These are phyloP conservation scores for Microbotryum saponariae DNA, from an alignment of 1,284 basidiomycete species.

Conservation along the genomic window DNA sequence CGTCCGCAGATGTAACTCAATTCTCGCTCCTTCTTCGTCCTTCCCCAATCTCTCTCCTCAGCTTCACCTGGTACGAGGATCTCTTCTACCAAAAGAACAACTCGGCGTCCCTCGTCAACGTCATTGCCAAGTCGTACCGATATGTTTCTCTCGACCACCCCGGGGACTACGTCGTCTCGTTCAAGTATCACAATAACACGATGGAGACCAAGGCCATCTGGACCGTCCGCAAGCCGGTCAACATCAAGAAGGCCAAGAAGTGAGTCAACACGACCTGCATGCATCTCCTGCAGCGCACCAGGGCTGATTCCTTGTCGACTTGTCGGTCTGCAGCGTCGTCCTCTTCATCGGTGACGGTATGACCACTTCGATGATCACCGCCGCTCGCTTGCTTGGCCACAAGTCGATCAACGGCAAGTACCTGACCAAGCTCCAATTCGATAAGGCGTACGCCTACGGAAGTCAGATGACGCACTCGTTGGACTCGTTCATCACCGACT, in stretches of 20 bases:
- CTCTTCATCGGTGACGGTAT: slow-evolving; percentile 41
- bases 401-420: slow-evolving; percentile 46
- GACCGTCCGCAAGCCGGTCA: slow-evolving; percentile 39
- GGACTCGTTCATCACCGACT: slow-evolving; percentile 39
- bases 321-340: slow-evolving; percentile 32
- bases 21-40: slow-evolving; percentile 37
- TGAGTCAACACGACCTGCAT: no score
- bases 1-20: not conserved
- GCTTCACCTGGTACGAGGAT: slow-evolving; percentile 35
- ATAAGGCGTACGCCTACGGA: slow-evolving; percentile 35
- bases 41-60: slow-evolving; percentile 31
- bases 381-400: slow-evolving; percentile 45
- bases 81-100: slow-evolving; percentile 40
- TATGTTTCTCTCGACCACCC: slow-evolving; percentile 39
- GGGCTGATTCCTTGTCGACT: no score
- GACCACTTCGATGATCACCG: slow-evolving; percentile 27
- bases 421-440: slow-evolving; percentile 39
- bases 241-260: slow-evolving; percentile 37
- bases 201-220: slow-evolving; percentile 38
- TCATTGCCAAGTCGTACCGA: slow-evolving; percentile 42
- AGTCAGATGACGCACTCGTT: slow-evolving; percentile 38
- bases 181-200: slow-evolving; percentile 33
- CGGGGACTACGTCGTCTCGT: slow-evolving; percentile 31
- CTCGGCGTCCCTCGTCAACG: slow-evolving; percentile 41
- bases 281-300: no score